These are phyloP conservation scores for Teunomyces aglyptinius DNA, from an alignment of 805 yeast genomes.

Conservation along the genomic window DNA sequence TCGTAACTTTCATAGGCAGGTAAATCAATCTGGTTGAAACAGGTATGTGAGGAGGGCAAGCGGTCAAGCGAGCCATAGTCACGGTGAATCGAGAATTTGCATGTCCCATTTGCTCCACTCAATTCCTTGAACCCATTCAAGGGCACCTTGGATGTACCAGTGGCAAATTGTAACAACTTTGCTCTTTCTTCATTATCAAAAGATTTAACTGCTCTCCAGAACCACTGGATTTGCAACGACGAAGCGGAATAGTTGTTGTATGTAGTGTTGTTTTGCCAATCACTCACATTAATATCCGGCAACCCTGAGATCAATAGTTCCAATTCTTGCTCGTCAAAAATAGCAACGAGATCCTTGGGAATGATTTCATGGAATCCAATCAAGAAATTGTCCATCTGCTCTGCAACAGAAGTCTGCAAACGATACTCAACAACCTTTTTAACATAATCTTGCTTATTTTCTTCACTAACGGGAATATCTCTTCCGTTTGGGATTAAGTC, in stretches of 20 bases:
- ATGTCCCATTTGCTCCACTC: constrained; percentile 81
- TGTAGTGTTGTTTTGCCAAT: constrained; percentile 86
- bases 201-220: constrained; percentile 96
- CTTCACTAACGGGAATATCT: constrained; percentile 83
- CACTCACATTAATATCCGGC: constrained; percentile 94
- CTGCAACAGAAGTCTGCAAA: constrained; percentile 75
- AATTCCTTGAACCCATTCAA: constrained; percentile 88
- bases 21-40: constrained; percentile 91
- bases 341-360: constrained; percentile 75
- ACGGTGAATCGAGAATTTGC: constrained; percentile 84
- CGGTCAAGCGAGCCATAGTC: constrained; percentile 85
- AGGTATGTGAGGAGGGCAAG: constrained; percentile 93
- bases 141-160: constrained; percentile 97
- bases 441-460: constrained; percentile 88
- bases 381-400: constrained; percentile 82
- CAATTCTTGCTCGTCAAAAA: constrained; percentile 93
- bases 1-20: constrained; percentile 93
- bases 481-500: constrained; percentile 84
- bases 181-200: constrained; percentile 95
- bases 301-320: constrained; percentile 90
- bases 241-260: constrained; percentile 80
- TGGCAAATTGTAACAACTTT: constrained; percentile 87
- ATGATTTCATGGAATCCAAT: constrained; percentile 89
- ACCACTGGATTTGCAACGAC: constrained; percentile 89
- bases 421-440: constrained; percentile 82